Evolutionary conservation across 768 basidiomycete species (phyloP), one percentile per base, ranked within the genome.

Genomic region (Paxillus involutus): DNA sequence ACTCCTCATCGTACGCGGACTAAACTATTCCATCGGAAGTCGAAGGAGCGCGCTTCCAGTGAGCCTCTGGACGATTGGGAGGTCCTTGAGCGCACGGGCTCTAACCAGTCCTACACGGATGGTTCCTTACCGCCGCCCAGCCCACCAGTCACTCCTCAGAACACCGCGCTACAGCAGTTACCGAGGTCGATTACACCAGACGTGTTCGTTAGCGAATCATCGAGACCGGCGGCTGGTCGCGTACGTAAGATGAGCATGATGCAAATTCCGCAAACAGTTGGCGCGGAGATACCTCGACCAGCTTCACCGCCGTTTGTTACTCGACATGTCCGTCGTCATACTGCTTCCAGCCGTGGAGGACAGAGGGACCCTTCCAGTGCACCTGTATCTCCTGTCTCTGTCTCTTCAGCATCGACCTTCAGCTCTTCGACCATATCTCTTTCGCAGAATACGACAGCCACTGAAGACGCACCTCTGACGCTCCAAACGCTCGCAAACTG

Each of bases 1-100:
- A 65, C 58, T 36, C 51, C 67, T 14, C 55, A 59, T 10, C 64
- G 71, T 49, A 51, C 68, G 35, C 68, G 71, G 37, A 49, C 66
- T 7, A 70, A 71, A 32, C n/a, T 71, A 26, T 70, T 70, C 48
- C 68, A 72, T 51, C 62, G 70, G 42, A 70, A 71, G 56, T 66
- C 71, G 17, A 70, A 70, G 52, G 69, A 70, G 56, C 69, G 66
- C 56, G 62, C 67, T 1, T 65, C 67, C n/a, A 71, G 64, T 4
- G 68, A 70, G 45, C 68, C 62, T 33, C 59, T 72, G 32, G 64
- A 72, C 3, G 69, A 70, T 19, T 70, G 69, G 69, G 69, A 70
- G 52, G 51, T 70, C 19, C 61, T 70, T 30, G 70, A 72, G 46
- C 58, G 60, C 24, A 60, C 66, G 14, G 62, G 57, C 14, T 70